Percentiles rank a stretch among this genome's conserved stretches.
Conservation (phyloP, 164 flowering plant species). For the Tinospora cordifolia region DNA sequence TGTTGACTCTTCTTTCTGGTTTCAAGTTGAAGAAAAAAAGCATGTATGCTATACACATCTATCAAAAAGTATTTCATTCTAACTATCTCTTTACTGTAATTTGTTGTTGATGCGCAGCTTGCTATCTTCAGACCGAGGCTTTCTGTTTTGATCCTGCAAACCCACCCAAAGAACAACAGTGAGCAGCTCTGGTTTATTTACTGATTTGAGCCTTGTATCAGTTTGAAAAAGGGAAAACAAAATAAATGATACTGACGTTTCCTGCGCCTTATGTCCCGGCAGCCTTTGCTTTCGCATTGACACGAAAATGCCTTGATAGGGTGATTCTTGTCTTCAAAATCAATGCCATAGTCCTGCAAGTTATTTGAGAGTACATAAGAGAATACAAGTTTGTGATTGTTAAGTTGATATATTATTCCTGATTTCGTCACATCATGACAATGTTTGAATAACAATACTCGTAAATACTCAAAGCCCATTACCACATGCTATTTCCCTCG, state of each 20-base stretch:
- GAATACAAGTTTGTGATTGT: not conserved
- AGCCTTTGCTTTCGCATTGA: constrained; percentile 50
- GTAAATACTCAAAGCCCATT: too few species aligned
- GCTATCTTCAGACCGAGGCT: not conserved
- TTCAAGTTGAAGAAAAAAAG: too few species aligned
- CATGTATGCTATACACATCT: too few species aligned
- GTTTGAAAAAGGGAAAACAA: too few species aligned
- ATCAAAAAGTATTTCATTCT: too few species aligned
- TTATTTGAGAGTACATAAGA: constrained; percentile 3
- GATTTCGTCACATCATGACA: not conserved
- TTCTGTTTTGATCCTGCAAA: not conserved
- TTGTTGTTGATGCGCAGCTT: not conserved
- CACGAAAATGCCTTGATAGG: constrained; percentile 68
- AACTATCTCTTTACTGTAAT: too few species aligned
- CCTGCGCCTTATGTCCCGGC: constrained; percentile 34
- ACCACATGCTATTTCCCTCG: too few species aligned
- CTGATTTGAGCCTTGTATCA: too few species aligned
- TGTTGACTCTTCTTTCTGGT: too few species aligned
- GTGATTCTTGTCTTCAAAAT: constrained; percentile 56
- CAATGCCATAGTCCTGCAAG: constrained; percentile 71
- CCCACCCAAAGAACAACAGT: not conserved
- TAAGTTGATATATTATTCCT: not conserved
- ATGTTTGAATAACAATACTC: not conserved
- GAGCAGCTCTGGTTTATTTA: not conserved
- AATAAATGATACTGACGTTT: constrained; percentile 17